These are phyloP conservation scores for Gentiana macrophylla DNA, from an alignment of 257 asterid genomes.

Conservation along the genomic window DNA sequence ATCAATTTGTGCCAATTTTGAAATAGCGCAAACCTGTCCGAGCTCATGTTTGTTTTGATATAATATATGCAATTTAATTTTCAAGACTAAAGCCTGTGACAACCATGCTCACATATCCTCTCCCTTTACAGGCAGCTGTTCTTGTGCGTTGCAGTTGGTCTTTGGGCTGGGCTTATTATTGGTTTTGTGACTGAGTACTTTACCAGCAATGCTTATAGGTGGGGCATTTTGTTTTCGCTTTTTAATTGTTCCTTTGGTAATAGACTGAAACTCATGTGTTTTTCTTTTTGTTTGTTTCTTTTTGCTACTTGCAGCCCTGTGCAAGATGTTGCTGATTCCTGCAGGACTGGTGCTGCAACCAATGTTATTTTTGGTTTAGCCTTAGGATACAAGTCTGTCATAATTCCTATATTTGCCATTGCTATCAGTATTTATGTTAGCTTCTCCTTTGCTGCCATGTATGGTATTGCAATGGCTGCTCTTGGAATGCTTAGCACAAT, in stretches of 20 bases:
- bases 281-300: background rate
- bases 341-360: conserved; percentile 96
- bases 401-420: conserved; percentile 80
- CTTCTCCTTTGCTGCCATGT: conserved; percentile 87
- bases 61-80: no score
- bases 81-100: background rate
- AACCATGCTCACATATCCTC: background rate
- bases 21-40: no score
- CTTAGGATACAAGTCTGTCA: conserved; percentile 87
- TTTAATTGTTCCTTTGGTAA: background rate
- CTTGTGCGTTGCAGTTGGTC: conserved; percentile 83
- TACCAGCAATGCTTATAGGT: conserved; percentile 97
- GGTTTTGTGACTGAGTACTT: conserved; percentile 88
- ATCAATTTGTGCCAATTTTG: no score
- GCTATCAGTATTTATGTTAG: conserved; percentile 80
- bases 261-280: background rate
- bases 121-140: conserved; percentile 60
- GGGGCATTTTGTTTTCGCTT: background rate
- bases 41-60: background rate
- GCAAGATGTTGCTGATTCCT: conserved; percentile 96
- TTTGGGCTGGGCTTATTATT: conserved; percentile 93
- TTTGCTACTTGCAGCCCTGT: conserved; percentile 30
- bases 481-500: conserved; percentile 93
- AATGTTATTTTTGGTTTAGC: conserved; percentile 92
- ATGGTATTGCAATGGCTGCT: conserved; percentile 87